These are phyloP conservation scores for Cymbopogon flexuosus DNA, from an alignment of 202 grass and related monocot species.

Conservation along the genomic window DNA sequence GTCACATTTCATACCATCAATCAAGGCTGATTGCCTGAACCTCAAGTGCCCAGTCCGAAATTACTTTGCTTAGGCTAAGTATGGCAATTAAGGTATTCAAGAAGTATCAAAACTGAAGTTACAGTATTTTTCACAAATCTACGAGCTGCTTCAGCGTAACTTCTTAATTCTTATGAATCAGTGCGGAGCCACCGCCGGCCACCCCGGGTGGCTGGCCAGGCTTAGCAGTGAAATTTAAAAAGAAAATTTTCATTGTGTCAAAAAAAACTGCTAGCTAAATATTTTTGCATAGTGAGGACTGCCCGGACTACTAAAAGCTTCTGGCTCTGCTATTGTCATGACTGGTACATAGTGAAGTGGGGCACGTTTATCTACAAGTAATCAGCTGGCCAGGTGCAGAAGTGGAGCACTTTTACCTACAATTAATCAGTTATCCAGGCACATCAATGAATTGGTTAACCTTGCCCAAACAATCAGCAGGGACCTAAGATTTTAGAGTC, in stretches of 20 bases:
- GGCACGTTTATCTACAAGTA: background rate
- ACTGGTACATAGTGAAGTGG: background rate
- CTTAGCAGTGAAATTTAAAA: too few species aligned
- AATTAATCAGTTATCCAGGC: background rate
- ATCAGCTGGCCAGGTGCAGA: background rate
- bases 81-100: background rate
- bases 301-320: too few species aligned
- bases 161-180: background rate
- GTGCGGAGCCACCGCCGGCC: too few species aligned
- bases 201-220: too few species aligned
- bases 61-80: conserved; percentile 2
- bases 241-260: too few species aligned
- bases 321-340: background rate
- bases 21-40: background rate
- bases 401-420: conserved; percentile 13
- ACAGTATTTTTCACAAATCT: background rate
- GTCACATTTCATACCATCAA: background rate
- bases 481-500: background rate
- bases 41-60: background rate
- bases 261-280: too few species aligned
- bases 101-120: background rate
- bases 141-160: background rate
- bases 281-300: too few species aligned
- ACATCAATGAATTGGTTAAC: background rate
- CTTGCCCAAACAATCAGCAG: background rate